phyloP scores from a whole-genome alignment of 306 rosid species.

The Abrus pulchellus region DNA sequence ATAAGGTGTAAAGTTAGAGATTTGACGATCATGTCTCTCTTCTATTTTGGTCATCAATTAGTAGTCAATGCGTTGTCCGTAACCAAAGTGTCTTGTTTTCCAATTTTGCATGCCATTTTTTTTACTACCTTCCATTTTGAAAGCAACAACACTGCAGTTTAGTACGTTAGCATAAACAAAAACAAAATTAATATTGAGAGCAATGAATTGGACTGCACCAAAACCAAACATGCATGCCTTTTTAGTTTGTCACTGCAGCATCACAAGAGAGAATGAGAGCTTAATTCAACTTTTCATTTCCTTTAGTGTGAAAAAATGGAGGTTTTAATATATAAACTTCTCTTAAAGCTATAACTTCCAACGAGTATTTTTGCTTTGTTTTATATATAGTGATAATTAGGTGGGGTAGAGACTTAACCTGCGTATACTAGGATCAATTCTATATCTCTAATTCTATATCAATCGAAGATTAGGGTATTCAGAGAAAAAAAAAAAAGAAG shows the following conservation, averaged over 20 bases:
- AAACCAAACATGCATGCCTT: constrained; percentile 13
- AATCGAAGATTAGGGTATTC: not conserved
- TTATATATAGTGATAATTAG: not conserved
- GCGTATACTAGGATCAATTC: not conserved
- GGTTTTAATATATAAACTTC: not conserved
- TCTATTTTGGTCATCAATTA: constrained; percentile 48
- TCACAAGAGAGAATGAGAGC: constrained; percentile 1
- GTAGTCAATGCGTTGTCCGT: constrained; percentile 50
- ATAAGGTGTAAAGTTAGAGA: constrained; percentile 68
- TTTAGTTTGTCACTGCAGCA: not conserved
- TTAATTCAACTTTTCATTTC: constrained; percentile 13
- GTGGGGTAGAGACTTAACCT: not conserved
- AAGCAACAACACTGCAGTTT: constrained; percentile 39
- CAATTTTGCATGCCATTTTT: constrained; percentile 42
- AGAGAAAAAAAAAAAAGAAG: not conserved
- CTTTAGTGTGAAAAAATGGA: not conserved
- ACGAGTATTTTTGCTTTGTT: not conserved
- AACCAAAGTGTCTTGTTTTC: constrained; percentile 35
- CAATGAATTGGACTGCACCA: constrained; percentile 6
- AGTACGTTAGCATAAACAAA: constrained; percentile 13
- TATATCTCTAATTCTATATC: not conserved
- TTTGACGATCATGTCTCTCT: constrained; percentile 49
- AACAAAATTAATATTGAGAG: not conserved
- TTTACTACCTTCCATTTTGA: constrained; percentile 43
- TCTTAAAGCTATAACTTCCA: constrained; percentile 17